These are phyloP conservation scores for Schwanniomyces etchellsii DNA, from an alignment of 1,139 yeast genomes.

Conservation along the genomic window DNA sequence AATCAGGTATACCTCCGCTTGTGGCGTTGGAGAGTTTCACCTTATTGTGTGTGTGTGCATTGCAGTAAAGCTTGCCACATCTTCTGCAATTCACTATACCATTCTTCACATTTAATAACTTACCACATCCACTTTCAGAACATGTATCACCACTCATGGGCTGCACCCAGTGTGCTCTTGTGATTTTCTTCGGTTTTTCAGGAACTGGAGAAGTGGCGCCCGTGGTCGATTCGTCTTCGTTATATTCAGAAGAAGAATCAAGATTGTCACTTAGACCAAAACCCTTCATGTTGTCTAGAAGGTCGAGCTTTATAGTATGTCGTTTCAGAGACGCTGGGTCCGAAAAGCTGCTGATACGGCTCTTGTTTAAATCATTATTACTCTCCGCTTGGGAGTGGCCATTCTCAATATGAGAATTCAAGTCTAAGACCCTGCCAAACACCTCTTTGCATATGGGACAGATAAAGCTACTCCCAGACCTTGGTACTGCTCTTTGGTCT, in stretches of 20 bases:
- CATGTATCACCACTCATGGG: slow-evolving; percentile 33
- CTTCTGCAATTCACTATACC: slow-evolving; percentile 58
- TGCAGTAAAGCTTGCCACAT: slow-evolving; percentile 73
- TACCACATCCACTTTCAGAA: slow-evolving; percentile 29
- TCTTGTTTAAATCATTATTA: slow-evolving; percentile 1
- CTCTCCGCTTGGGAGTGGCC: slow-evolving; percentile 32
- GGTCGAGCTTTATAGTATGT: slow-evolving; percentile 23
- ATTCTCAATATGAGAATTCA: slow-evolving; percentile 72
- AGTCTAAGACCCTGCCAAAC: slow-evolving; percentile 51
- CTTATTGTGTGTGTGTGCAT: slow-evolving; percentile 54
- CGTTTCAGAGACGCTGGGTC: slow-evolving; percentile 11
- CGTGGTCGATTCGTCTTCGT: slow-evolving; percentile 1
- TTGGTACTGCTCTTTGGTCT: background rate
- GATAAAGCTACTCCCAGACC: slow-evolving; percentile 1
- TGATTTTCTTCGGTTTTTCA: slow-evolving; percentile 20
- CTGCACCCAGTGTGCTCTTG: slow-evolving; percentile 61
- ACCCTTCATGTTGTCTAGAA: slow-evolving; percentile 30
- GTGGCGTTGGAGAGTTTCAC: slow-evolving; percentile 37
- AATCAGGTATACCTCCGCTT: slow-evolving; percentile 25
- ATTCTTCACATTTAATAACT: slow-evolving; percentile 37
- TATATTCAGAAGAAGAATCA: slow-evolving; percentile 1
- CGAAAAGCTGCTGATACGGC: slow-evolving; percentile 2
- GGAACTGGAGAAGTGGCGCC: slow-evolving; percentile 1
- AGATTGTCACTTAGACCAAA: slow-evolving; percentile 22
- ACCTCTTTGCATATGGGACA: slow-evolving; percentile 73